Evolutionary conservation across 495 filamentous ascomycete genomes (phyloP), one percentile per base, ranked within the genome.

Genomic region (Neurospora discreta): DNA sequence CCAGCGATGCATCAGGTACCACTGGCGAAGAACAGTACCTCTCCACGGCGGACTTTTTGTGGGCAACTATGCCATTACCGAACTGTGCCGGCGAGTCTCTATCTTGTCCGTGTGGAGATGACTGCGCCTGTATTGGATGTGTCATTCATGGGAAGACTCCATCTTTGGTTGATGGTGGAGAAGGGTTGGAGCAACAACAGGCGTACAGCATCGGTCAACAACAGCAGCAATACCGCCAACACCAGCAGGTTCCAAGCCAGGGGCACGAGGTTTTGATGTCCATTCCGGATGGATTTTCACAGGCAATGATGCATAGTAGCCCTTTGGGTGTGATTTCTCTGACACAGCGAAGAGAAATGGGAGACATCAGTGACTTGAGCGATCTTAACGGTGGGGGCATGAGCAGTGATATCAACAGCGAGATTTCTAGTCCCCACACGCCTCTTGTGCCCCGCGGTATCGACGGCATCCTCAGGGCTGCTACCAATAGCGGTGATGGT

Each of bases 71-170:
- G 39, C 78, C 83, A 5, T 76, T 83, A 23, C 73, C 76, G 10
- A 77, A 73, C 42, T 76, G 5, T 83, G 83, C 65, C 77, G 74
- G 2, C 83, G 85, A 8, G 77, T 79, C 70, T 75, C 73, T 76
- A 9, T 78, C 76, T 58, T 88, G 86, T 69, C 83, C 81, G 3
- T 88, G 86, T 69, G 86, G 85, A 6, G 84, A 87, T 69, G 82
- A 84, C 70, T 88, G 86, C 73, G 73, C 82, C 33, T 88, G 86
- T 71, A 73, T 85, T 4, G 86, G 84, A 18, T 88, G 86, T 71
- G 30, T 74, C 16, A 73, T 81, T n/a, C 77, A 71, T 6, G 52
- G 52, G 6, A 33, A 65, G 13, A 26, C 9, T 26, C 52, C 52
- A 1, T 8, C 52, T 9, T 65, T 65, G 52, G 15, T 30, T 33